A percentile compares a stretch with the other conserved stretches of the same genome.
Evolutionary conservation across 208 protist genomes (phyloP).

Genomic region (Lotmaria passim): DNA sequence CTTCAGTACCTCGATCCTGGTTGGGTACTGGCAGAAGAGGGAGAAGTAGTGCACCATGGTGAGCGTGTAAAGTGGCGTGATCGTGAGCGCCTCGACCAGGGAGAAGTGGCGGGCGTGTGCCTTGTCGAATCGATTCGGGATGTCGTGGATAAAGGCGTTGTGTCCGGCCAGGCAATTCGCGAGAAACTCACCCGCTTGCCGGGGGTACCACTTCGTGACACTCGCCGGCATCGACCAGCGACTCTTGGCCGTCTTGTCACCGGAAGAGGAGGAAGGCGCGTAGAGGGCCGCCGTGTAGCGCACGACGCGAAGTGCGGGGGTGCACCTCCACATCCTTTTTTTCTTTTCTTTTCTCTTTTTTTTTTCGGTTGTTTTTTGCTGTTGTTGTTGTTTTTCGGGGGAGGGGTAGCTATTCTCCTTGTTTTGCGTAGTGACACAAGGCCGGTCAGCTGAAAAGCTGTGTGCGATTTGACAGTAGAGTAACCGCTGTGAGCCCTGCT

Average conservation of each 20-base stretch:
- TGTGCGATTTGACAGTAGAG: no score
- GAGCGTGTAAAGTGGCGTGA: conserved; percentile 73
- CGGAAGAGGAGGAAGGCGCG: conserved; percentile 11
- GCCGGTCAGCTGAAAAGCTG: no score
- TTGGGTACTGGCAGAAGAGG: conserved; percentile 70
- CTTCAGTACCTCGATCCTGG: conserved; percentile 44
- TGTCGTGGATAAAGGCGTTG: conserved; percentile 79
- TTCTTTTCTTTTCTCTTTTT: background rate
- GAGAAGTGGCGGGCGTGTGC: conserved; percentile 78
- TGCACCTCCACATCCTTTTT: conserved; percentile 9
- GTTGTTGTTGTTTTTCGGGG: no score
- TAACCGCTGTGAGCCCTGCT: no score
- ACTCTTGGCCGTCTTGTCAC: conserved; percentile 2
- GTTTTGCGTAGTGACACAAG: no score
- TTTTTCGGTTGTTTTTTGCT: no score
- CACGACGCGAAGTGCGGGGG: conserved; percentile 6
- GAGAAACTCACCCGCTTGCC: conserved; percentile 64
- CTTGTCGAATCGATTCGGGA: conserved; percentile 70
- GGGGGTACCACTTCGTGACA: conserved; percentile 62
- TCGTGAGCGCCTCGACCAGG: conserved; percentile 65
- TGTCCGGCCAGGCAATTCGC: conserved; percentile 76
- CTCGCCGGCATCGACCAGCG: conserved; percentile 28
- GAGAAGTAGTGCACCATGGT: conserved; percentile 88
- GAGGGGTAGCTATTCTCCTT: no score
- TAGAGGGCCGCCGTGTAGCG: conserved; percentile 8